Evolutionary conservation across 768 basidiomycete species (phyloP).

Genomic region (Antrodiella citrinella): DNA sequence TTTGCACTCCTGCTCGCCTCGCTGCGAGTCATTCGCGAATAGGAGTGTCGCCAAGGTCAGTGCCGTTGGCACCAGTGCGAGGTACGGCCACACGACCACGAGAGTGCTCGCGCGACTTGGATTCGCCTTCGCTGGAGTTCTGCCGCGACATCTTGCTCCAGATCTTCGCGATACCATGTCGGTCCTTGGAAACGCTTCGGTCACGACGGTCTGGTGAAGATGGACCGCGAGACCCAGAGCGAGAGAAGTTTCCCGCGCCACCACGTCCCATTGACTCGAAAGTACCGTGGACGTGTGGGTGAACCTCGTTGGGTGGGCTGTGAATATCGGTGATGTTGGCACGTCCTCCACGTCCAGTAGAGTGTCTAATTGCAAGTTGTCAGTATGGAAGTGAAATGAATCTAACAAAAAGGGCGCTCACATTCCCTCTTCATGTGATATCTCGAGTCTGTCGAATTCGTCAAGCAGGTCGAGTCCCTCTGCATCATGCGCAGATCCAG

Average conservation of each 20-base stretch:
- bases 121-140: slow-evolving; percentile 1
- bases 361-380: slow-evolving; percentile 39
- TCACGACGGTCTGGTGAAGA: slow-evolving; percentile 6
- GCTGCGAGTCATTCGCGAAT: slow-evolving; percentile 13
- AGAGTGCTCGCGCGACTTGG: neutral
- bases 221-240: slow-evolving; percentile 26
- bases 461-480: slow-evolving; percentile 27
- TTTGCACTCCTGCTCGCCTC: slow-evolving; percentile 12
- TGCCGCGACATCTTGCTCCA: slow-evolving; percentile 16
- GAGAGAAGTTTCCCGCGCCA: slow-evolving; percentile 53
- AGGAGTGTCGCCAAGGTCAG: neutral
- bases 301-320: slow-evolving; percentile 16
- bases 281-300: slow-evolving; percentile 2
- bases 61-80: neutral
- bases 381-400: neutral
- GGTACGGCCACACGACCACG: neutral
- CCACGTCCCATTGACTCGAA: slow-evolving; percentile 47
- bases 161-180: slow-evolving; percentile 12
- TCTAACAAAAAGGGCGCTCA: slow-evolving; percentile 19
- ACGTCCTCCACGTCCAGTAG: slow-evolving; percentile 60
- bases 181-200: slow-evolving; percentile 13
- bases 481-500: slow-evolving; percentile 19
- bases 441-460: slow-evolving; percentile 21
- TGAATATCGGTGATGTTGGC: slow-evolving; percentile 42
- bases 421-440: slow-evolving; percentile 28